A percentile compares a stretch with the other conserved stretches of the same genome.
phyloP scores from a whole-genome alignment of 305 asterid species.

The Fraxinus albicans region DNA sequence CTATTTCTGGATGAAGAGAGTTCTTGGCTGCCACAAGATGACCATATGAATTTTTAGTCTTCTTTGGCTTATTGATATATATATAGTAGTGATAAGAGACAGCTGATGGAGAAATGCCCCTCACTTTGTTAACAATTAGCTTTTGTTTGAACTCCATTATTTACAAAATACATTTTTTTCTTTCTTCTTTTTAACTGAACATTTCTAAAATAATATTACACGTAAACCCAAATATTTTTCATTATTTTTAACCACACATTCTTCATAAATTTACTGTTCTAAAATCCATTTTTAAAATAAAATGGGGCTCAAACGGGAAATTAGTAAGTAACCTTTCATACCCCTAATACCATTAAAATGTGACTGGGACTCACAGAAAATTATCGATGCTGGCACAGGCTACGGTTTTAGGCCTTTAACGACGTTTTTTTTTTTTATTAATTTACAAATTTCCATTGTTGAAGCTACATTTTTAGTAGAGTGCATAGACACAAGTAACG shows the following conservation, averaged over 20 bases:
- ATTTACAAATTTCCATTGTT: background rate
- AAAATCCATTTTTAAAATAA: background rate
- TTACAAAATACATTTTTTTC: background rate
- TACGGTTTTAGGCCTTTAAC: background rate
- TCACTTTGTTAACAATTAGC: slow-evolving; percentile 19
- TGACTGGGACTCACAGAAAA: background rate
- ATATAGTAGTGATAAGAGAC: slow-evolving; percentile 35
- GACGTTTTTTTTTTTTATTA: background rate
- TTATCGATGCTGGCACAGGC: background rate
- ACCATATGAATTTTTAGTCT: slow-evolving; percentile 36
- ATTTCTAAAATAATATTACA: background rate
- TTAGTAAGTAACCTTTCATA: background rate
- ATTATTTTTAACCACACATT: background rate
- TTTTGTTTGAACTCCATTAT: background rate
- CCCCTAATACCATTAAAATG: background rate
- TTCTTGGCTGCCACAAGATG: slow-evolving; percentile 5
- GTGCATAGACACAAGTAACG: background rate
- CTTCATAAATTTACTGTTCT: background rate
- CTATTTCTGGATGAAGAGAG: slow-evolving; percentile 37
- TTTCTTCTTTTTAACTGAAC: background rate
- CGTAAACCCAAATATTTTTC: background rate
- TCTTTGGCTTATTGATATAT: slow-evolving; percentile 70
- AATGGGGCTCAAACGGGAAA: background rate
- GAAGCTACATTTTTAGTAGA: background rate
- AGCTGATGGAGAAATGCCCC: slow-evolving; percentile 34